A percentile compares a stretch with the other conserved stretches of the same genome.
Conservation (phyloP, 345 rosid species). For the Salix dunnii region DNA sequence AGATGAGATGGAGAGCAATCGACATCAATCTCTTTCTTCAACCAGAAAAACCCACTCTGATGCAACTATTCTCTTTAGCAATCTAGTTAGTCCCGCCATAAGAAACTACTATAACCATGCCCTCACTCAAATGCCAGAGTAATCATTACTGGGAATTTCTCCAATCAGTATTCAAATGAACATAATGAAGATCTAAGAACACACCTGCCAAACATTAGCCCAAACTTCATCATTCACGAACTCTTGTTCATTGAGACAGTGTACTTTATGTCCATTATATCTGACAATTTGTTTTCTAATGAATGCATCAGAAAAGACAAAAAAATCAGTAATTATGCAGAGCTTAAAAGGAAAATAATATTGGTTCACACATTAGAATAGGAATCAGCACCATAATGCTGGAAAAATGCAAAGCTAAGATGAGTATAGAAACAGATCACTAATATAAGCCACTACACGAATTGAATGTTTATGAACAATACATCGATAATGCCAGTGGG, state of each 20-base stretch:
- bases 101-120: neutral
- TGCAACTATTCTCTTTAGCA: neutral
- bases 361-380: neutral
- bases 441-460: neutral
- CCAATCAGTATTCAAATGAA: neutral
- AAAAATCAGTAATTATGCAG: neutral
- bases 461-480: neutral
- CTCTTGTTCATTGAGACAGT: constrained; percentile 82
- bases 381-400: constrained; percentile 1
- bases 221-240: constrained; percentile 85
- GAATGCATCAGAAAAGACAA: constrained; percentile 44
- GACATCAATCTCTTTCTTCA: no score
- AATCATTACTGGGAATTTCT: neutral
- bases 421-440: neutral
- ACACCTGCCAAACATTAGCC: constrained; percentile 94
- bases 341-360: neutral
- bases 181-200: constrained; percentile 6
- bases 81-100: neutral
- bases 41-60: neutral
- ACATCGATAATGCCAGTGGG: neutral
- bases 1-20: no score
- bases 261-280: constrained; percentile 57
- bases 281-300: constrained; percentile 42
- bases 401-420: neutral
- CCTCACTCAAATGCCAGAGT: neutral